A percentile compares a stretch with the other conserved stretches of the same genome.
These are phyloP conservation scores for Onygena corvina DNA, from an alignment of 2,329 filamentous ascomycete species.

Conservation along the genomic window DNA sequence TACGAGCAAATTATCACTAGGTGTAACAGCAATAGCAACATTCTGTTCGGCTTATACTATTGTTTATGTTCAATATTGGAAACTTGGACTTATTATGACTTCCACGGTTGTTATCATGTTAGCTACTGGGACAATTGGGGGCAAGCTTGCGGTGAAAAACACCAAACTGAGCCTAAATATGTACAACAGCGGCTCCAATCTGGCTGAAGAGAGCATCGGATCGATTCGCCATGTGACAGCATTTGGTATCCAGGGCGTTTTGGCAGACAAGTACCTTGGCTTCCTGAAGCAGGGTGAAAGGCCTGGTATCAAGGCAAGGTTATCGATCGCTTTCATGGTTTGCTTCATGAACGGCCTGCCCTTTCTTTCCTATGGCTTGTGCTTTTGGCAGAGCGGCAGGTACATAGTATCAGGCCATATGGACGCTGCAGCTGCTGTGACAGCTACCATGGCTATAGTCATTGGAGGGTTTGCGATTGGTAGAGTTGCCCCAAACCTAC, in stretches of 20 bases:
- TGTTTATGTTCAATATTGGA: background rate
- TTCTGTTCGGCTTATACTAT: constrained; percentile 3
- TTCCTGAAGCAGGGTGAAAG: background rate
- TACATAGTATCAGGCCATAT: constrained; percentile 53
- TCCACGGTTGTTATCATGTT: background rate
- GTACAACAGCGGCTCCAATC: background rate
- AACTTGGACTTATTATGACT: background rate
- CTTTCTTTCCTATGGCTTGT: background rate
- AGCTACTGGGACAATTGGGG: background rate
- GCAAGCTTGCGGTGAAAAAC: background rate
- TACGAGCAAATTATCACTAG: constrained; percentile 60
- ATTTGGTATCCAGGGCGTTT: background rate
- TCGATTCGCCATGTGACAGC: background rate
- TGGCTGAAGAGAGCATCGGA: constrained; percentile 1
- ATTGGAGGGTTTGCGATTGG: constrained; percentile 73
- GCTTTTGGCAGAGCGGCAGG: constrained; percentile 60
- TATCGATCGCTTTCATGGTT: background rate
- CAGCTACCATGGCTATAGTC: constrained; percentile 68
- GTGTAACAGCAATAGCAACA: background rate
- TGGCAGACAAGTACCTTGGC: background rate
- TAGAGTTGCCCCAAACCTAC: constrained; percentile 62
- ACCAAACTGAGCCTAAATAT: background rate
- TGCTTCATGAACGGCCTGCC: background rate
- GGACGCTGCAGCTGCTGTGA: constrained; percentile 53
- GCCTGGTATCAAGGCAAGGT: background rate